phyloP scores from a whole-genome alignment of 331 rosid genomes.

The Arachis monticola region DNA sequence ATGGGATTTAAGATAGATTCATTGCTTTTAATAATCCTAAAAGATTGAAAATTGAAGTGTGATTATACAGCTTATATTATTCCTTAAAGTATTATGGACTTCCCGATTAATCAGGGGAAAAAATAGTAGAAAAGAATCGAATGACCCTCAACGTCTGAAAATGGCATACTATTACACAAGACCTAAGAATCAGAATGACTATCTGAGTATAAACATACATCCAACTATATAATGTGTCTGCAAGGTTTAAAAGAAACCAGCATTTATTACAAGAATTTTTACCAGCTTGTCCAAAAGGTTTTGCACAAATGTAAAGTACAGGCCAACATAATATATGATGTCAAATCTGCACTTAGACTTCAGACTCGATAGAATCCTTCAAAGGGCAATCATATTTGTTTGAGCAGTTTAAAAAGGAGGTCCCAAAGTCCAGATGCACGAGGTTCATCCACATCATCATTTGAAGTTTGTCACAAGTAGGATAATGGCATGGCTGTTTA shows the following conservation, averaged over 20 bases:
- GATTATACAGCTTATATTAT: too few species aligned
- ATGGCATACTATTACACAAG: too few species aligned
- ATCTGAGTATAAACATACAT: too few species aligned
- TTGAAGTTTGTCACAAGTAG: constrained; percentile 9
- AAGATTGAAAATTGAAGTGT: too few species aligned
- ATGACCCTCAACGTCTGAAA: too few species aligned
- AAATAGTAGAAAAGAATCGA: too few species aligned
- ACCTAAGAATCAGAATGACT: too few species aligned
- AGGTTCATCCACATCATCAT: constrained; percentile 15
- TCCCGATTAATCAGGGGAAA: too few species aligned
- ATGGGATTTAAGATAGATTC: too few species aligned
- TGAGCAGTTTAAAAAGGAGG: constrained; percentile 1
- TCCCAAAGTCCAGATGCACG: not conserved
- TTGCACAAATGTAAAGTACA: not conserved
- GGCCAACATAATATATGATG: not conserved
- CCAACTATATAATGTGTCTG: too few species aligned
- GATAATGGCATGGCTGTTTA: not conserved
- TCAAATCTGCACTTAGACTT: constrained; percentile 10
- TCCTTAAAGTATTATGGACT: too few species aligned
- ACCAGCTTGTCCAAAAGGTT: constrained; percentile 1
- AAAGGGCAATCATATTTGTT: constrained; percentile 20
- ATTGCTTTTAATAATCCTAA: too few species aligned
- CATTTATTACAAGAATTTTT: not conserved
- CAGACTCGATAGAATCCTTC: constrained; percentile 26
- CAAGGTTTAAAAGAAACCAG: not conserved